Evolutionary conservation across 495 filamentous ascomycete species (phyloP).

Genomic region (Annulohypoxylon nitens): DNA sequence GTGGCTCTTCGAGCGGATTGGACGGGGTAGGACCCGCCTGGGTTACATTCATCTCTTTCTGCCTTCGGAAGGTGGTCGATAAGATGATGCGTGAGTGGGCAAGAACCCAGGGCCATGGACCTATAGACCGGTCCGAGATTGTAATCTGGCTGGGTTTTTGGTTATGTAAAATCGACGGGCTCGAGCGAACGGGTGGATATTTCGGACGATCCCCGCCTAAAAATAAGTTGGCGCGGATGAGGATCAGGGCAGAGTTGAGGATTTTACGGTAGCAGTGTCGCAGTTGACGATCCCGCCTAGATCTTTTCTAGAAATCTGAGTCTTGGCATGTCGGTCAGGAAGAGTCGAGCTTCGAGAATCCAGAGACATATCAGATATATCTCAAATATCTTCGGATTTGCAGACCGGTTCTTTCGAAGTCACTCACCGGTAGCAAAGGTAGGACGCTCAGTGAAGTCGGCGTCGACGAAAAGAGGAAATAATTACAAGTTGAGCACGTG

Average conservation of each 20-base stretch:
- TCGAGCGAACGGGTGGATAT: background rate
- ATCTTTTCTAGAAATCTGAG: background rate
- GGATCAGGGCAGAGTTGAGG: conserved; percentile 9
- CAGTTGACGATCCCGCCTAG: background rate
- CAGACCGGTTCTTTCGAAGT: background rate
- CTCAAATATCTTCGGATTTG: too few species aligned
- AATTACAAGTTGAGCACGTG: conserved; percentile 40
- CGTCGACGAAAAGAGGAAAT: background rate
- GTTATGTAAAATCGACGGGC: background rate
- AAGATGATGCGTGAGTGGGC: conserved; percentile 5
- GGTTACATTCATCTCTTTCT: conserved; percentile 34
- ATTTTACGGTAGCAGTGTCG: background rate
- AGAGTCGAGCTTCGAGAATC: background rate
- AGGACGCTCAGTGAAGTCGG: background rate
- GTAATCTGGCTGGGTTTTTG: background rate
- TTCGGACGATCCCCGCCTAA: conserved; percentile 24
- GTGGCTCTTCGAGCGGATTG: conserved; percentile 2
- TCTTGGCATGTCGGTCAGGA: background rate
- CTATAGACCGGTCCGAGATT: conserved; percentile 1
- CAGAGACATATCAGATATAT: too few species aligned
- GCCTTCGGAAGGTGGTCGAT: conserved; percentile 37
- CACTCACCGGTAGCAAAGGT: background rate
- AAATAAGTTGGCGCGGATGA: conserved; percentile 8
- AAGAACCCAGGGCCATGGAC: background rate
- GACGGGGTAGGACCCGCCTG: background rate